Base-by-base conservation (phyloP, 371 early-diverging fungal species). In the Mucor sp. region DNA sequence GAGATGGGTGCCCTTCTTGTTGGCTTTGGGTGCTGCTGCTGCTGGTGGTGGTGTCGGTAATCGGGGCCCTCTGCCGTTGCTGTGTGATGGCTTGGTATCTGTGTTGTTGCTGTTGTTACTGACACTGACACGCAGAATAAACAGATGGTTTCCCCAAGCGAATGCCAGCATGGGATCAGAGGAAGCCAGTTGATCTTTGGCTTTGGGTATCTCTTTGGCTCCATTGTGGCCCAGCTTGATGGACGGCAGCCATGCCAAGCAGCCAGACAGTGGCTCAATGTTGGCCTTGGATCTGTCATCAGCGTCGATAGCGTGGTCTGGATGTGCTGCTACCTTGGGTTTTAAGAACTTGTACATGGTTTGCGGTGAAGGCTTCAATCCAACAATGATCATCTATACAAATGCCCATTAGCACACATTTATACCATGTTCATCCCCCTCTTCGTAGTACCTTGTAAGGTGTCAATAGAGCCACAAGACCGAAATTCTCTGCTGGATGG, bases 381-480 rank as follows among this genome's bases (percentile, higher is more conserved):
- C 87, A 9, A 92, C 87, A 64, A 92, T 87, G 27, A 89, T 81
- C 86, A 93, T 78, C 86, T 90, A 75, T 7, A 17, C 41, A 35
- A 1, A 9, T 6, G 6, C 30, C 2, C 30, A 30, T 6, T 4
- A 2, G 12, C 37, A 35, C 5, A 23, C 28, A 64, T n/a, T n/a
- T n/a, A n/a, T n/a, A n/a, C n/a, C n/a, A n/a, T n/a, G n/a, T n/a
- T n/a, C n/a, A n/a, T n/a, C n/a, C n/a, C n/a, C n/a, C n/a, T n/a
- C n/a, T n/a, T n/a, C n/a, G n/a, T n/a, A n/a, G n/a, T 81, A 90
- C 89, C 82, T 90, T 91, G 67, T 90, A 89, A 1, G 91, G 91
- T 6, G 92, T 92, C 11, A 89, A 59, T 9, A 94, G 71, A 2
- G 92, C 94, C 1, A 94, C 87, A 32, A 93, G 82, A 2, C 91